These are phyloP conservation scores for Fusarium sp. DNA, from an alignment of 2,329 filamentous ascomycete genomes.

Conservation along the genomic window DNA sequence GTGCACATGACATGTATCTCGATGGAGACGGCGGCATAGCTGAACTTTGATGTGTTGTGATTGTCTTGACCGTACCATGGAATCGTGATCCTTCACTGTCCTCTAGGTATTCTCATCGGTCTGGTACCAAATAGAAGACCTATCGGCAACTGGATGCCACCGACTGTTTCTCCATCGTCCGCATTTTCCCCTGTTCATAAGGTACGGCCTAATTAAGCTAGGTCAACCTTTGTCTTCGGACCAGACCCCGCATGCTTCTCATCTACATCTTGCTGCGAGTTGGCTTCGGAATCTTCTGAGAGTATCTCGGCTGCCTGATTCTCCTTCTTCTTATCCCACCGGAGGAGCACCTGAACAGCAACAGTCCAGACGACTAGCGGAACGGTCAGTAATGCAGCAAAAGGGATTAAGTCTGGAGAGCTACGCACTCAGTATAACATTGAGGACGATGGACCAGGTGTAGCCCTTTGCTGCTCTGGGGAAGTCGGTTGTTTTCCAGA, in stretches of 20 bases:
- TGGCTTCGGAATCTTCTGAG: not conserved
- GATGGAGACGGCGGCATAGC: too few species aligned
- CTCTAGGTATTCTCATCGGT: too few species aligned
- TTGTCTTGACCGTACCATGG: too few species aligned
- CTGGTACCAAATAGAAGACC: too few species aligned
- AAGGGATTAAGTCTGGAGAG: rapidly evolving
- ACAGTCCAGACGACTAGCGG: constrained; percentile 1
- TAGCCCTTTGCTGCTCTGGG: not conserved
- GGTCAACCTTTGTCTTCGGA: not conserved
- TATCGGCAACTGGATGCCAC: too few species aligned
- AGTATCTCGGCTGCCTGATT: not conserved
- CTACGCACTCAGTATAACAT: constrained; percentile 7
- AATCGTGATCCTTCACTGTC: too few species aligned
- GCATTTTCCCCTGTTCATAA: not conserved
- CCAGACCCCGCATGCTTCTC: too few species aligned
- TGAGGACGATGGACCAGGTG: not conserved
- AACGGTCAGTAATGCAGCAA: not conserved
- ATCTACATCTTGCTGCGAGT: not conserved
- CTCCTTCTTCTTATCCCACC: not conserved
- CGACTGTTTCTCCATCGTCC: too few species aligned
- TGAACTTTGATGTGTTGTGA: too few species aligned
- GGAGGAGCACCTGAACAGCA: not conserved
- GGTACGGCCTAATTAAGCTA: not conserved
- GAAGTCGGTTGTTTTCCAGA: constrained; percentile 10
- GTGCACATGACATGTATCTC: too few species aligned